A percentile compares a stretch with the other conserved stretches of the same genome.
Evolutionary conservation across 2,329 filamentous ascomycete species (phyloP).

Genomic region (Bipolaris gigantea): DNA sequence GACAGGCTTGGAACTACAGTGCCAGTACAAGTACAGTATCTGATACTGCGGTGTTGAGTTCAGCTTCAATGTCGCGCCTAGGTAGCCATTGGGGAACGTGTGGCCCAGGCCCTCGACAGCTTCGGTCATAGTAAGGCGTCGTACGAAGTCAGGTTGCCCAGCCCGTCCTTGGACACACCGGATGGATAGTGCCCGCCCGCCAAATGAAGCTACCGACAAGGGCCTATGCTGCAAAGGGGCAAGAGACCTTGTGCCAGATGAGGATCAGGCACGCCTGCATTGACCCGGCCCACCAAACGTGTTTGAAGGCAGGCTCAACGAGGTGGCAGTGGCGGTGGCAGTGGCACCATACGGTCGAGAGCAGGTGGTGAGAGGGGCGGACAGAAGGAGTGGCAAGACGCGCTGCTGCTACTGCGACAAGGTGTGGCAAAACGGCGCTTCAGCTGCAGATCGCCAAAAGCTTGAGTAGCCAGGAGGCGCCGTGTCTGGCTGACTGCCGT

Average conservation of each 20-base stretch:
- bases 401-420: not conserved
- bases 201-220: slow-evolving; percentile 21
- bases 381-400: not conserved
- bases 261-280: slow-evolving; percentile 28
- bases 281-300: slow-evolving; percentile 25
- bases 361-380: not conserved
- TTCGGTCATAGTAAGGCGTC: slow-evolving; percentile 4
- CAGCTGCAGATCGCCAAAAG: slow-evolving; percentile 8
- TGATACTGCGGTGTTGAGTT: slow-evolving; percentile 3
- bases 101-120: slow-evolving; percentile 2
- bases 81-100: slow-evolving; percentile 1
- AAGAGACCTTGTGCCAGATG: slow-evolving; percentile 16
- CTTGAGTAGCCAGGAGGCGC: slow-evolving; percentile 11
- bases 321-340: not conserved
- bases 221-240: slow-evolving; percentile 18
- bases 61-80: not conserved
- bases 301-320: slow-evolving; percentile 16
- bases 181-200: slow-evolving; percentile 21
- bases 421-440: slow-evolving; percentile 13
- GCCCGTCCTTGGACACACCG: slow-evolving; percentile 15
- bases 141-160: slow-evolving; percentile 18
- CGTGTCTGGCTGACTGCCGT: slow-evolving; percentile 3
- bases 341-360: too few relatives aligned
- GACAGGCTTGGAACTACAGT: slow-evolving; percentile 1
- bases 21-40: slow-evolving; percentile 2